A percentile compares a stretch with the other conserved stretches of the same genome.
Evolutionary conservation across 2,329 filamentous ascomycete genomes (phyloP).

Genomic region (Thielaviopsis euricoi): DNA sequence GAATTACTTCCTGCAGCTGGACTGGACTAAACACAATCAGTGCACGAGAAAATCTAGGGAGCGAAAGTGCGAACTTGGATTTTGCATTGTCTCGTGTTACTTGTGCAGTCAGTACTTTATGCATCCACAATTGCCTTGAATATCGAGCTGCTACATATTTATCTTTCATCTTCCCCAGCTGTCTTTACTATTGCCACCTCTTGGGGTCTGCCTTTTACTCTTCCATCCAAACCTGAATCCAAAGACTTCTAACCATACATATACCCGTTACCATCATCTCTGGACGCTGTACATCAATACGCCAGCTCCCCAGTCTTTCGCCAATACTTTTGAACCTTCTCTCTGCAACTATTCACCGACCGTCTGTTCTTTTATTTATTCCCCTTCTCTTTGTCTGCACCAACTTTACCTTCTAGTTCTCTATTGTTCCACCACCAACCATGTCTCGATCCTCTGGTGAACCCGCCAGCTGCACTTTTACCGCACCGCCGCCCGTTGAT

Average conservation of each 20-base stretch:
- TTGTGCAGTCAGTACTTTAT: too few species aligned
- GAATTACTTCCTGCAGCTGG: too few species aligned
- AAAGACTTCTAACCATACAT: too few species aligned
- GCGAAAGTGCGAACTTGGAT: too few species aligned
- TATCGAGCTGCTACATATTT: neutral
- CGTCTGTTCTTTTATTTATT: neutral
- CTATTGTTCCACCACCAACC: neutral
- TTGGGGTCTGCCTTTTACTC: neutral
- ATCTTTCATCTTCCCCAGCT: neutral
- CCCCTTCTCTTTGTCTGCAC: neutral
- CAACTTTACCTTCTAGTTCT: neutral
- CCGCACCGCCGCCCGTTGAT: constrained; percentile 5
- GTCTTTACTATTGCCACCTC: neutral
- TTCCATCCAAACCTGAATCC: too few species aligned
- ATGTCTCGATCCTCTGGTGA: constrained; percentile 5
- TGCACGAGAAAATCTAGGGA: too few species aligned
- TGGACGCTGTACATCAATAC: neutral
- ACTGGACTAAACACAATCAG: too few species aligned
- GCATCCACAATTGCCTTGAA: neutral
- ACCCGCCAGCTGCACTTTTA: neutral
- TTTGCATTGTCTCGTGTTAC: neutral
- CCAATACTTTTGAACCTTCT: neutral
- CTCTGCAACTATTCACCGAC: neutral
- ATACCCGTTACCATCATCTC: neutral
- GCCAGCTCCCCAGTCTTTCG: neutral